Percentiles rank a stretch among this genome's conserved stretches.
phyloP scores from a whole-genome alignment of 1,284 basidiomycete genomes.

The Athelia sp. region DNA sequence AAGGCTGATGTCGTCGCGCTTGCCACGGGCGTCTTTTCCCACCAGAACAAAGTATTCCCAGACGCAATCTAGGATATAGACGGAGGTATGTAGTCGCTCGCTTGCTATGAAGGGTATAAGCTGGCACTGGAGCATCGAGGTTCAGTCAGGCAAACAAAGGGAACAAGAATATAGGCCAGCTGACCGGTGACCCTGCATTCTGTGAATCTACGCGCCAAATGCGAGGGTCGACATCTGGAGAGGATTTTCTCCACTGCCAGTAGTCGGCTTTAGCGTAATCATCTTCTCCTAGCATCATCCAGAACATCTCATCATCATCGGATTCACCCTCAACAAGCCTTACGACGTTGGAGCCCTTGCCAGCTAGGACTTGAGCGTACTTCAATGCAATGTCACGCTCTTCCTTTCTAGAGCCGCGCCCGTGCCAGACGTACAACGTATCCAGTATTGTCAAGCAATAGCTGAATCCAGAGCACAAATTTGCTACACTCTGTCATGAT shows the following conservation, averaged over 20 bases:
- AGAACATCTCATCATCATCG: conserved; percentile 69
- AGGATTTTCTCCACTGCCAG: conserved; percentile 61
- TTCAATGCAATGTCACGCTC: conserved; percentile 57
- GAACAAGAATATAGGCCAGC: conserved; percentile 21
- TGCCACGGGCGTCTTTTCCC: conserved; percentile 55
- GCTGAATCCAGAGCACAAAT: conserved; percentile 76
- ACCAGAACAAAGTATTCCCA: conserved; percentile 78
- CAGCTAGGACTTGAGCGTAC: conserved; percentile 50
- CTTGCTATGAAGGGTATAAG: conserved; percentile 23
- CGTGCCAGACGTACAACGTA: conserved; percentile 74
- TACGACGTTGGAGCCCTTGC: conserved; percentile 33
- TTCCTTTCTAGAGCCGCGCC: conserved; percentile 51
- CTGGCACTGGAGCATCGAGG: conserved; percentile 18
- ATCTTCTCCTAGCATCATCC: conserved; percentile 74
- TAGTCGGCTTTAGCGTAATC: conserved; percentile 72
- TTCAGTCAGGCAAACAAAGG: conserved; percentile 5
- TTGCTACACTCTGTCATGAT: conserved; percentile 47
- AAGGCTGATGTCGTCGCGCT: conserved; percentile 53
- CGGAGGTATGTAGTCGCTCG: conserved; percentile 27
- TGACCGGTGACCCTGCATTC: conserved; percentile 33
- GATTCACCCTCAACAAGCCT: conserved; percentile 61
- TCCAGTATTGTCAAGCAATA: conserved; percentile 68
- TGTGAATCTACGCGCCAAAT: conserved; percentile 52
- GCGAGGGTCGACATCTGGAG: conserved; percentile 35
- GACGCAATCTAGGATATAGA: conserved; percentile 65